Percentiles rank a stretch among this genome's conserved stretches.
These are phyloP conservation scores for Metschnikowia amazonensis DNA, from an alignment of 805 yeast genomes.

Conservation along the genomic window DNA sequence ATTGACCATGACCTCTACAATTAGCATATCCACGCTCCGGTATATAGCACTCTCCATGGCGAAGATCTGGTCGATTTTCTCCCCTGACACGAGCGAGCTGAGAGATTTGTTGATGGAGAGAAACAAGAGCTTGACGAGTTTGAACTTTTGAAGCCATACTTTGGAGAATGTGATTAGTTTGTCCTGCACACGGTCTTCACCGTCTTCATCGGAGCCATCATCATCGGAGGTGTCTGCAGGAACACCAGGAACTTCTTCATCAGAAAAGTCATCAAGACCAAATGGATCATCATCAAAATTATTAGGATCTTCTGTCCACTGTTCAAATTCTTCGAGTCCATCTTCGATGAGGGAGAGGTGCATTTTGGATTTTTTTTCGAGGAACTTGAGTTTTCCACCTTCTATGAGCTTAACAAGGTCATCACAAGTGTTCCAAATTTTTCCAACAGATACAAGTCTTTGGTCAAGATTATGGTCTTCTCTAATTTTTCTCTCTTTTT, in stretches of 20 bases:
- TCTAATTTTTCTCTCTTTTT: too few relatives aligned
- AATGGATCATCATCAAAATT: constrained; percentile 49
- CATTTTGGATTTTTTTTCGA: constrained; percentile 45
- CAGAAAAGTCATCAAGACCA: constrained; percentile 30
- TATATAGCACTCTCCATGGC: constrained; percentile 40
- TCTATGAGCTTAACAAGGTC: constrained; percentile 37
- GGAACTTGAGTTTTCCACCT: constrained; percentile 51
- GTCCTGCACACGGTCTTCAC: background rate
- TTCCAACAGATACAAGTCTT: constrained; percentile 58
- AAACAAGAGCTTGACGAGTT: constrained; percentile 55
- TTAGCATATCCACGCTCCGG: constrained; percentile 52
- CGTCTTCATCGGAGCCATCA: constrained; percentile 16
- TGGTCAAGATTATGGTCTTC: too few relatives aligned
- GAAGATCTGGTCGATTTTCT: constrained; percentile 46
- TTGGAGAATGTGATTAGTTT: constrained; percentile 38
- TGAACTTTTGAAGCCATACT: constrained; percentile 50
- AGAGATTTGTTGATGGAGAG: constrained; percentile 57
- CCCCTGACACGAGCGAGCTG: constrained; percentile 42
- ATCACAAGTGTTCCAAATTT: constrained; percentile 69
- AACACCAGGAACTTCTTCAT: constrained; percentile 16
- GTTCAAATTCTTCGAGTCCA: constrained; percentile 62
- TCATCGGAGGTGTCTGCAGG: constrained; percentile 6
- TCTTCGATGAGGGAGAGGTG: constrained; percentile 51
- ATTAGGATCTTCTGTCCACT: constrained; percentile 64
- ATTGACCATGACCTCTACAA: constrained; percentile 54